Conservation (phyloP, 805 yeast genomes). For the Teunomyces pallodes region DNA sequence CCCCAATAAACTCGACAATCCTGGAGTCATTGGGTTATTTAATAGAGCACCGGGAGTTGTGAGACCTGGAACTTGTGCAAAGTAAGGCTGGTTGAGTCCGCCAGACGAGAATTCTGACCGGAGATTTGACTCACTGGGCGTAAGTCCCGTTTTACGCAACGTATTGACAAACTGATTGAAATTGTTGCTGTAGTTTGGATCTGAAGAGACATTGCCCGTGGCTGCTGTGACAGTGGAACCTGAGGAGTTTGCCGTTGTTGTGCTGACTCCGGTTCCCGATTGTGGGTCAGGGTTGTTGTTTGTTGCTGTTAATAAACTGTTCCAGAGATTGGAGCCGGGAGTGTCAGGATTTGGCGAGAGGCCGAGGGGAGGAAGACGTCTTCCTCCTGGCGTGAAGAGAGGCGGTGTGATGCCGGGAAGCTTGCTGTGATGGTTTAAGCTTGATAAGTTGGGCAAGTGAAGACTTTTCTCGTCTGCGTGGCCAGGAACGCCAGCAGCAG, state of each 20-base stretch:
- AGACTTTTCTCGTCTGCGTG: conserved; percentile 24
- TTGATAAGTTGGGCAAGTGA: conserved; percentile 32
- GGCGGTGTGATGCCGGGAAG: conserved; percentile 46
- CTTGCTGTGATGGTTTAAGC: conserved; percentile 20
- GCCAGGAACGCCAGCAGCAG: conserved; percentile 5
- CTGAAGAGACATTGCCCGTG: background rate
- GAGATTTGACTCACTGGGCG: conserved; percentile 73
- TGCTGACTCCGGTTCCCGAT: conserved; percentile 1
- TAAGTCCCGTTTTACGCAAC: conserved; percentile 55
- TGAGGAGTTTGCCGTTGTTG: conserved; percentile 10
- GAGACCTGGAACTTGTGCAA: conserved; percentile 34
- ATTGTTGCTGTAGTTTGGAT: conserved; percentile 9
- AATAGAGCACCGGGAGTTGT: conserved; percentile 39
- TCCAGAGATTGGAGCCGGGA: conserved; percentile 51
- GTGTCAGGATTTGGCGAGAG: conserved; percentile 52
- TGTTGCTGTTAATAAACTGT: conserved; percentile 44
- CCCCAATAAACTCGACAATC: conserved; percentile 40
- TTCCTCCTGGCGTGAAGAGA: conserved; percentile 57
- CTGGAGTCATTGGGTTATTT: conserved; percentile 50
- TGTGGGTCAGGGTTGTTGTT: conserved; percentile 13
- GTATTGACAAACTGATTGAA: conserved; percentile 27
- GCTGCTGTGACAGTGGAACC: conserved; percentile 6
- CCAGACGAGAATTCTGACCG: conserved; percentile 75
- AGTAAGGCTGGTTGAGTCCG: conserved; percentile 28
- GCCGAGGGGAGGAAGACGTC: conserved; percentile 54